A percentile compares a stretch with the other conserved stretches of the same genome.
These are phyloP conservation scores for Quercus engelmannii DNA, from an alignment of 306 rosid genomes.

Conservation along the genomic window DNA sequence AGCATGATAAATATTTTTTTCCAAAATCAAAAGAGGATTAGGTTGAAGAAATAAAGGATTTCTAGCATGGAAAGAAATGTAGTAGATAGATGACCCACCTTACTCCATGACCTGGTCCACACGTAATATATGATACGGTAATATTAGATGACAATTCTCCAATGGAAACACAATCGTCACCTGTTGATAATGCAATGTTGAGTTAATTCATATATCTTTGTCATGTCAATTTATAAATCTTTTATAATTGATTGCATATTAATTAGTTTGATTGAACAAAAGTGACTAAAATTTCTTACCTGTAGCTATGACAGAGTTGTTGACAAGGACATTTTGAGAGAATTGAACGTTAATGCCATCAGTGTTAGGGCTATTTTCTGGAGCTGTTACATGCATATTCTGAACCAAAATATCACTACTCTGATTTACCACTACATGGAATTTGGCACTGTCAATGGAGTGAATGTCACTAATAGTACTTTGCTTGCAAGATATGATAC, in stretches of 20 bases:
- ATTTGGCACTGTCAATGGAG: constrained; percentile 25
- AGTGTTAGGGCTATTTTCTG: constrained; percentile 36
- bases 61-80: no score
- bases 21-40: no score
- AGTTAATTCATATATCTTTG: no score
- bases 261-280: not conserved
- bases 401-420: constrained; percentile 18
- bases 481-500: constrained; percentile 26
- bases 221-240: no score
- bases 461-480: constrained; percentile 16
- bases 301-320: constrained; percentile 9
- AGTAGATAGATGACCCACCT: not conserved
- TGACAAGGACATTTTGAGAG: constrained; percentile 18
- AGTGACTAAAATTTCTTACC: constrained; percentile 6
- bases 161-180: constrained; percentile 39
- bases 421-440: constrained; percentile 6
- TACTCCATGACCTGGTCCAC: constrained; percentile 35
- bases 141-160: constrained; percentile 30
- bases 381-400: constrained; percentile 24
- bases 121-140: constrained; percentile 4
- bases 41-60: no score
- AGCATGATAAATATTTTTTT: no score
- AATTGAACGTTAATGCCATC: constrained; percentile 33
- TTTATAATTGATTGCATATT: no score
- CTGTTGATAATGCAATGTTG: not conserved